phyloP scores from a whole-genome alignment of 176 grass and related monocot genomes.

The Eremochloa ophiuroides region DNA sequence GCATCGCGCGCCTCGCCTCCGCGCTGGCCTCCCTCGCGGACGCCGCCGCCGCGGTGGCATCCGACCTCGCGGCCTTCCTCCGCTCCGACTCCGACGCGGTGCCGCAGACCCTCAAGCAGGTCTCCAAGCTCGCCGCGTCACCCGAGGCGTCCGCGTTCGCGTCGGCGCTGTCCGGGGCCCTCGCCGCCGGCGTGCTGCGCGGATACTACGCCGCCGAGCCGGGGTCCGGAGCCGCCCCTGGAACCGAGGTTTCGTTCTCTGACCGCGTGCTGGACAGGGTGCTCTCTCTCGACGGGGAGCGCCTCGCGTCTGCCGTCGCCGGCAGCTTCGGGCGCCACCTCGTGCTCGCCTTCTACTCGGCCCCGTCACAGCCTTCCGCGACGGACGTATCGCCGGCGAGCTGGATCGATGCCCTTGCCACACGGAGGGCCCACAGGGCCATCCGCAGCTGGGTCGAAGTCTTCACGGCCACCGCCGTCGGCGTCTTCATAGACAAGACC shows the following conservation, averaged over 20 bases:
- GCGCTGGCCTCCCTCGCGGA: constrained; percentile 48
- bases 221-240: not conserved
- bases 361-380: constrained; percentile 11
- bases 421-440: constrained; percentile 28
- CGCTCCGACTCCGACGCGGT: constrained; percentile 45
- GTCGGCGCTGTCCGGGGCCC: constrained; percentile 51
- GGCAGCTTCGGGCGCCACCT: constrained; percentile 63
- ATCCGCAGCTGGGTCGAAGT: constrained; percentile 51
- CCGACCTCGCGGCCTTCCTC: constrained; percentile 47
- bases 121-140: constrained; percentile 54
- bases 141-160: constrained; percentile 43
- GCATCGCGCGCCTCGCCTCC: constrained; percentile 40
- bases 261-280: constrained; percentile 62
- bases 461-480: constrained; percentile 72
- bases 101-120: constrained; percentile 45
- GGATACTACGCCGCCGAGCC: constrained; percentile 19
- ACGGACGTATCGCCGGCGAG: not conserved
- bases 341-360: constrained; percentile 54
- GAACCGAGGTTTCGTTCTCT: not conserved
- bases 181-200: constrained; percentile 48
- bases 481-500: constrained; percentile 84
- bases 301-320: constrained; percentile 52
- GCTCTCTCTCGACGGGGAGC: constrained; percentile 47
- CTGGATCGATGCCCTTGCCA: constrained; percentile 57
- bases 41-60: constrained; percentile 41